Conservation (phyloP, 306 rosid species). For the Casuarina equisetifolia region DNA sequence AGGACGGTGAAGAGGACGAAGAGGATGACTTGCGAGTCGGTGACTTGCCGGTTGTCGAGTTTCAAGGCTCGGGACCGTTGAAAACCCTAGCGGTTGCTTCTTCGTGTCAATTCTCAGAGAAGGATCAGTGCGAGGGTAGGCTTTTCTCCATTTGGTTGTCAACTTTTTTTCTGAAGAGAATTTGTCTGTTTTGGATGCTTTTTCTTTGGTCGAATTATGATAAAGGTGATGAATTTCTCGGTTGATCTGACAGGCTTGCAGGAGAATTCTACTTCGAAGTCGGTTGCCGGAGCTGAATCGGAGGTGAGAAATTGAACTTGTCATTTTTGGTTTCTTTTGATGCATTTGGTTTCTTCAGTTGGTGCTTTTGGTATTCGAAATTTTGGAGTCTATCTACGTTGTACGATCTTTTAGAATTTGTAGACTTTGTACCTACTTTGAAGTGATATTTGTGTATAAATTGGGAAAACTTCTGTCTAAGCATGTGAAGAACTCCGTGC, state of each 20-base stretch:
- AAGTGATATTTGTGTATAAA: slow-evolving; percentile 3
- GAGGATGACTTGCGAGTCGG: slow-evolving; percentile 13
- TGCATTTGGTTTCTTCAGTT: slow-evolving; percentile 9
- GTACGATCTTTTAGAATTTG: slow-evolving; percentile 21
- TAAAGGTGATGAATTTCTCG: slow-evolving; percentile 20
- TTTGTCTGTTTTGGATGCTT: not conserved
- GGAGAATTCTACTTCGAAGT: slow-evolving; percentile 33
- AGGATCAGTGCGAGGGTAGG: slow-evolving; percentile 48
- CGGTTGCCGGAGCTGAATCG: slow-evolving; percentile 39
- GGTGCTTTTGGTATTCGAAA: not conserved
- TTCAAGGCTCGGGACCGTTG: slow-evolving; percentile 19
- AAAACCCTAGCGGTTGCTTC: slow-evolving; percentile 68
- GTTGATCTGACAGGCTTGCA: slow-evolving; percentile 50
- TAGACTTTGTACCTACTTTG: not conserved
- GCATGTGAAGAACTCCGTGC: slow-evolving; percentile 6
- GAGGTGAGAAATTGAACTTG: slow-evolving; percentile 45
- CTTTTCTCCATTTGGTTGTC: slow-evolving; percentile 5
- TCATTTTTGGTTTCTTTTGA: not conserved
- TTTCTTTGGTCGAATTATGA: slow-evolving; percentile 11
- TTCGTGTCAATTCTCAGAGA: slow-evolving; percentile 26
- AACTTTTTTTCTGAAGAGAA: not conserved
- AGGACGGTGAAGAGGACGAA: slow-evolving; percentile 23
- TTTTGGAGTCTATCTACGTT: not conserved
- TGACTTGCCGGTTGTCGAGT: slow-evolving; percentile 32
- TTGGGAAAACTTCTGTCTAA: slow-evolving; percentile 10